phyloP scores from a whole-genome alignment of 305 asterid species.

The Rubia peregrina region DNA sequence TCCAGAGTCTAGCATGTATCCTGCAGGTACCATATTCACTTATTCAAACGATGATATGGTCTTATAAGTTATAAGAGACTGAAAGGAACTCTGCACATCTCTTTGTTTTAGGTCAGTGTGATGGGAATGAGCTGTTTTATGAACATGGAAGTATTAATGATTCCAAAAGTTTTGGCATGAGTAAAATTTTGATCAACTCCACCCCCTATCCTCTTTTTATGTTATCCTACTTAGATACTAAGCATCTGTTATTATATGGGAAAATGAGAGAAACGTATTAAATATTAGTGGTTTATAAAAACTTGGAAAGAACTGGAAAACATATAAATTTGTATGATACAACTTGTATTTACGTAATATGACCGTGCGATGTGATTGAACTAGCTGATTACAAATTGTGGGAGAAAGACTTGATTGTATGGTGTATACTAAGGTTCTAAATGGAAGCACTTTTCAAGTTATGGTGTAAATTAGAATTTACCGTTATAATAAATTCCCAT shows the following conservation, averaged over 20 bases:
- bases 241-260: background rate
- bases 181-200: too few relatives aligned
- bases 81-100: background rate
- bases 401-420: background rate
- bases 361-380: background rate
- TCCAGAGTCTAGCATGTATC: conserved; percentile 76
- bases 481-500: background rate
- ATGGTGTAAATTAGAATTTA: background rate
- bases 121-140: background rate
- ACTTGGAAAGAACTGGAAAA: background rate
- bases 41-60: background rate
- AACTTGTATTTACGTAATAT: background rate
- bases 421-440: too few relatives aligned
- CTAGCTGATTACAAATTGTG: background rate
- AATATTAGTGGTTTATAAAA: background rate
- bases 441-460: too few relatives aligned
- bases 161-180: background rate
- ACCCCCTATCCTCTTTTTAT: background rate
- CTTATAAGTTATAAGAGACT: background rate
- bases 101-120: background rate
- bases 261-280: background rate
- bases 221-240: background rate
- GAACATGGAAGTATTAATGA: background rate
- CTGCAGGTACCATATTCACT: conserved; percentile 53
- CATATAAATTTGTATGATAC: background rate